Percentiles rank a stretch among this genome's conserved stretches.
Evolutionary conservation across 2,329 filamentous ascomycete genomes (phyloP).

Genomic region (Fusarium irregulare): DNA sequence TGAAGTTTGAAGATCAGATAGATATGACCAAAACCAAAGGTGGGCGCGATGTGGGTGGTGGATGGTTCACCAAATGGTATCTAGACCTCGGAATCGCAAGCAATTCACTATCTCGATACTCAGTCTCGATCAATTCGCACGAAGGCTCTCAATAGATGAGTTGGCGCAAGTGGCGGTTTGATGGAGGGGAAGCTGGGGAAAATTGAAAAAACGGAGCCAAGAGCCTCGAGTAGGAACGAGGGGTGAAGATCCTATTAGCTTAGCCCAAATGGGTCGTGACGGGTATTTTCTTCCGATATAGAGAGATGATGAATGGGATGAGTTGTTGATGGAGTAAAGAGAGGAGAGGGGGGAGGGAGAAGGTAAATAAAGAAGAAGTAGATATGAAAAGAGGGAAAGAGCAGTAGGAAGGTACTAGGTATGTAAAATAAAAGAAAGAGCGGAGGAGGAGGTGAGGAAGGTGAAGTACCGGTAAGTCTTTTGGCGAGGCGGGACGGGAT

Average conservation of each 20-base stretch:
- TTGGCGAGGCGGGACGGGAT: conserved; percentile 12
- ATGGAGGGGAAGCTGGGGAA: conserved; percentile 35
- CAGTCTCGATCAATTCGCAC: conserved; percentile 8
- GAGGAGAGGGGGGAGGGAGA: background rate
- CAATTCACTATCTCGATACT: conserved; percentile 10
- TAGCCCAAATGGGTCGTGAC: conserved; percentile 24
- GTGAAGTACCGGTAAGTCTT: conserved; percentile 3
- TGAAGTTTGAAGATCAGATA: conserved; percentile 1
- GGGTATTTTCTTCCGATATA: conserved; percentile 18
- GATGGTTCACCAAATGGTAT: conserved; percentile 8
- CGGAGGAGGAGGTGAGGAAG: background rate
- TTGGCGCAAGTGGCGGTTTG: conserved; percentile 40
- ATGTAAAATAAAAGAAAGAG: conserved; percentile 3
- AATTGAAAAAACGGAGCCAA: conserved; percentile 29
- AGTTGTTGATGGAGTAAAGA: background rate
- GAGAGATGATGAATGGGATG: background rate
- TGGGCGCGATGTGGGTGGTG: background rate
- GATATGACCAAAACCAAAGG: background rate
- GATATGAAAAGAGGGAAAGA: conserved; percentile 17
- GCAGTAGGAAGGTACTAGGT: conserved; percentile 24
- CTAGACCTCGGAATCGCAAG: conserved; percentile 11
- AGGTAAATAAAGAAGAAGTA: background rate
- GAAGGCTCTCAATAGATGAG: conserved; percentile 20
- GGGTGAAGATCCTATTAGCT: conserved; percentile 38
- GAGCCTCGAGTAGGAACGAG: conserved; percentile 36